Conservation (phyloP, 495 filamentous ascomycete species). For the Penicillium flavigenum region DNA sequence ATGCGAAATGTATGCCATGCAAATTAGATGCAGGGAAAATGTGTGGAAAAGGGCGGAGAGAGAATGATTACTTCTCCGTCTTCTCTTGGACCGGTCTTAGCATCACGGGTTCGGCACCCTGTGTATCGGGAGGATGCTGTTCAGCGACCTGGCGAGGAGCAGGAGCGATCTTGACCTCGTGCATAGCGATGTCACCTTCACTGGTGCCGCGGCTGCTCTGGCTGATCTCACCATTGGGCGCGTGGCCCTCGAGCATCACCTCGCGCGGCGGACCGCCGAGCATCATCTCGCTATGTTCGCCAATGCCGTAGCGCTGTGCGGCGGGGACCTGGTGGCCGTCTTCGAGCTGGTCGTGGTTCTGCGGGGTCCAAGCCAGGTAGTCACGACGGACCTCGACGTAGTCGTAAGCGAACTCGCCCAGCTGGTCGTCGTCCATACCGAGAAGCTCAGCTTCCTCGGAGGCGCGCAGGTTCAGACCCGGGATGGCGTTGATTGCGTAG, state of each 20-base stretch:
- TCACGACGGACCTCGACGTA: conserved; percentile 98
- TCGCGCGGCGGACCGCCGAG: conserved; percentile 58
- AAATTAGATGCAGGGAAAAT: conserved; percentile 8
- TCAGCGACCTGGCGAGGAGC: conserved; percentile 39
- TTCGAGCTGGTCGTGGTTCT: conserved; percentile 63
- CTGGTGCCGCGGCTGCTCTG: conserved; percentile 43
- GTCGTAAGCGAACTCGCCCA: conserved; percentile 98
- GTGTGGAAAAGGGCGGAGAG: background rate
- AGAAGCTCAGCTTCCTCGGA: conserved; percentile 95
- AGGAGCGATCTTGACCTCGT: conserved; percentile 40
- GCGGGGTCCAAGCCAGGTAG: conserved; percentile 95
- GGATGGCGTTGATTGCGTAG: conserved; percentile 79
- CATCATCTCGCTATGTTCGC: conserved; percentile 73
- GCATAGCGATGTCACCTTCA: conserved; percentile 35
- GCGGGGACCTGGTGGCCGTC: conserved; percentile 64
- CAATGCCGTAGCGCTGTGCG: conserved; percentile 77
- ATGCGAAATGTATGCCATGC: conserved; percentile 9
- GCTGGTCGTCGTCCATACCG: conserved; percentile 98
- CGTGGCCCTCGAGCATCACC: conserved; percentile 61
- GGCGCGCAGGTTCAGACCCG: conserved; percentile 87
- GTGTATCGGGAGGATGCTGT: conserved; percentile 29
- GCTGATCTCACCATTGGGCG: conserved; percentile 48
- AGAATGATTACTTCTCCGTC: conserved; percentile 14
- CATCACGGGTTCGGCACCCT: conserved; percentile 15
- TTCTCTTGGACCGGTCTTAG: conserved; percentile 31